Base-by-base conservation (phyloP, 805 yeast genomes). In the Candida peoriensis region DNA sequence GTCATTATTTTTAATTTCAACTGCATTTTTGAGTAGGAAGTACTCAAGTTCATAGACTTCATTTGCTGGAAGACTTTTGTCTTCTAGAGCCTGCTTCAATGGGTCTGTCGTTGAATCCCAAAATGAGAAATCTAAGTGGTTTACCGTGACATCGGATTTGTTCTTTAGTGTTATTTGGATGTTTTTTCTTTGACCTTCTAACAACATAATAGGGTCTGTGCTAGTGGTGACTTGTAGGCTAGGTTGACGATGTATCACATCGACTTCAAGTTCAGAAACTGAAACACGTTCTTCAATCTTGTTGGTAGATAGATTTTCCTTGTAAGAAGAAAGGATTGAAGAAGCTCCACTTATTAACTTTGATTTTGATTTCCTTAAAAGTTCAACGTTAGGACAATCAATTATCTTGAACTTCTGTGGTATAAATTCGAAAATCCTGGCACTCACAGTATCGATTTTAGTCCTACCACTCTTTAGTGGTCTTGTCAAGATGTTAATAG, bases 11-110 rank as follows among this genome's bases (percentile, higher is more conserved):
- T 49, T 32, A 24, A 82, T 70, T 19, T 57, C 55, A 41, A 84
- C 65, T 0, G 90, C 79, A 28, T 70, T 72, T 37, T 74, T 71
- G 28, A 78, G 54, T 32, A 86, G 48, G 45, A 72, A 73, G 63
- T 80, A 81, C 50, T 86, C 96, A 37, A 80, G 65, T 52, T 86
- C 95, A 54, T 84, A 76, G 4, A 77, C 60, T 33, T 85, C 95
- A 34, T 73, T 67, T 1, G 78, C 72, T 0, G 79, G 70, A 6
- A 77, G 50, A 3, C 60, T 57, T 27, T 58, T 69, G 21, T 64
- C 63, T 29, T 64, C 68, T 22, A 84, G 57, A 10, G 76, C 73
- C n/a, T 69, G 63, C 39, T 68, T 73, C 34, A 84, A 56, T 0
- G 81, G 74, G 21, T 78, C 88, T 6, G 74, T 69, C 0, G 93